Evolutionary conservation across 2,329 filamentous ascomycete genomes (phyloP).

Genomic region (Botryosphaeria agaves): DNA sequence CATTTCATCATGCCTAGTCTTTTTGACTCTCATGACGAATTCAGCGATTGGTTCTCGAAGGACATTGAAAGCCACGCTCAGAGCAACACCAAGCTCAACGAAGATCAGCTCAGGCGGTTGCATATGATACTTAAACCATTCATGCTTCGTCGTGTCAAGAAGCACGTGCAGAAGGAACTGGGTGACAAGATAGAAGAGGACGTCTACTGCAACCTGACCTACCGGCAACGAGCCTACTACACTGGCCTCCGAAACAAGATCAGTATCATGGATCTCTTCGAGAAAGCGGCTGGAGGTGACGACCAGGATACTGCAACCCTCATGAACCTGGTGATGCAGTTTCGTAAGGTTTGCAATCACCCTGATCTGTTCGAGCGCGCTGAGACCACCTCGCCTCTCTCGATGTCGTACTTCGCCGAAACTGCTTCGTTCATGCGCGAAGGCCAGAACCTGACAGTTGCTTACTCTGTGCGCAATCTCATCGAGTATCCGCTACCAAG

Average conservation of each 20-base stretch:
- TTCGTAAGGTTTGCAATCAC: conserved; percentile 98
- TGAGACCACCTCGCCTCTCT: conserved; percentile 74
- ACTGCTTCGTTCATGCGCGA: conserved; percentile 91
- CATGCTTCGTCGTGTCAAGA: conserved; percentile 99
- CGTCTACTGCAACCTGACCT: conserved; percentile 91
- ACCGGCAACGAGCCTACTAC: conserved; percentile 89
- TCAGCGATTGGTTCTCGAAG: conserved; percentile 88
- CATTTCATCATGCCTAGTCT: conserved; percentile 99
- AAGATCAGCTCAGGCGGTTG: conserved; percentile 88
- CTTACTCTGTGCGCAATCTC: conserved; percentile 72
- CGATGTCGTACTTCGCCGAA: conserved; percentile 77
- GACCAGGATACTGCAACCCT: conserved; percentile 88
- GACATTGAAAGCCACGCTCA: conserved; percentile 97
- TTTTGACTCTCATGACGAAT: conserved; percentile 87
- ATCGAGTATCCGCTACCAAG: conserved; percentile 75
- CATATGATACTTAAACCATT: conserved; percentile 99
- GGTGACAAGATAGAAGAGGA: conserved; percentile 98
- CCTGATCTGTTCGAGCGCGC: conserved; percentile 92
- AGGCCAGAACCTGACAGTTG: conserved; percentile 59
- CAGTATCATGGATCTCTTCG: conserved; percentile 95
- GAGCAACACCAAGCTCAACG: conserved; percentile 98
- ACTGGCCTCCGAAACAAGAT: conserved; percentile 88
- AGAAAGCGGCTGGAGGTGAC: conserved; percentile 87
- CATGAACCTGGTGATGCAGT: conserved; percentile 99
- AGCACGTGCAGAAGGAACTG: conserved; percentile 96